phyloP scores from a whole-genome alignment of 257 asterid genomes.

The Primulina eburnea region DNA sequence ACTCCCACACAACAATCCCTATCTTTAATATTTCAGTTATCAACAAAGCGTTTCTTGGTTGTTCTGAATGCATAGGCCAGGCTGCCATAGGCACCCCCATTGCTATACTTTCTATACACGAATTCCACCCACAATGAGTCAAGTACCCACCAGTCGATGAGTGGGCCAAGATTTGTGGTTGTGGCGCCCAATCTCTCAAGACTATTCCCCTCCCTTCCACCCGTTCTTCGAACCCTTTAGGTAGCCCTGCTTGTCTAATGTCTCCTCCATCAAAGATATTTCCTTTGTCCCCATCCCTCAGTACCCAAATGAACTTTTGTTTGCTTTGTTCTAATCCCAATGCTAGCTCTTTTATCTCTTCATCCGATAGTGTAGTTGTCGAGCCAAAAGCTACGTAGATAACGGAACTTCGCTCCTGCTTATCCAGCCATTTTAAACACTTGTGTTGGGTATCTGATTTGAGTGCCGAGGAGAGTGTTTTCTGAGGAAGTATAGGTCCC shows the following conservation, averaged over 20 bases:
- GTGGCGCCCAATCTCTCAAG: conserved; percentile 31
- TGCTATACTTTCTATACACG: neutral
- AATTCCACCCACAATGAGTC: conserved; percentile 15
- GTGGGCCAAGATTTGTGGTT: conserved; percentile 23
- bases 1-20: conserved; percentile 19
- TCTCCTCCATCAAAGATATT: conserved; percentile 11
- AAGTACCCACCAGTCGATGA: conserved; percentile 18
- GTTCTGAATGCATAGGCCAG: conserved; percentile 33
- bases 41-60: conserved; percentile 21
- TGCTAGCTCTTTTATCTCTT: conserved; percentile 26
- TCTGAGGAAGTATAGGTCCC: conserved; percentile 43
- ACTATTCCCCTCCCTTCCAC: conserved; percentile 21
- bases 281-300: neutral
- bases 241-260: conserved; percentile 14
- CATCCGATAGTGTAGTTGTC: conserved; percentile 3
- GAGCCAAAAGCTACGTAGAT: conserved; percentile 29
- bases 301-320: conserved; percentile 21
- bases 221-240: conserved; percentile 19
- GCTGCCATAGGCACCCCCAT: conserved; percentile 20
- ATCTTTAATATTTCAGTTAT: conserved; percentile 12
- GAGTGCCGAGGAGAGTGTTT: neutral
- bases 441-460: neutral
- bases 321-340: conserved; percentile 27
- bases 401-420: conserved; percentile 14
- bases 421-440: conserved; percentile 27